Evolutionary conservation across 108 stramenopile genomes (phyloP), one percentile per base, ranked within the genome.

Genomic region (Skeletonema menzelii): DNA sequence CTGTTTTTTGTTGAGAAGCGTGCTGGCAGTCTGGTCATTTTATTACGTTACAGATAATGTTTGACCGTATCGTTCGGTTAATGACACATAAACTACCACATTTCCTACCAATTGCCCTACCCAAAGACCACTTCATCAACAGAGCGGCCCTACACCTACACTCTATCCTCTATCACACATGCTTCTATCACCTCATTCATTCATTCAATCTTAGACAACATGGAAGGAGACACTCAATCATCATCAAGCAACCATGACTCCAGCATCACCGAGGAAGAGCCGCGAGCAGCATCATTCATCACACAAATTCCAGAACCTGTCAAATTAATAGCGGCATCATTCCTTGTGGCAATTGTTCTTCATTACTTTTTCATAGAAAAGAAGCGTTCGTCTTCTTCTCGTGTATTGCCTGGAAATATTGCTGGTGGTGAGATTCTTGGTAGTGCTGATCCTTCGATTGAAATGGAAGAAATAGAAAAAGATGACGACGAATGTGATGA

Each of bases 321-420:
- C 27, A 56, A 68, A 53, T 56, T 68, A 19, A 26, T 68, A 13
- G 27, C 10, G 35, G 47, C 55, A 13, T 56, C 67, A 1, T 27
- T 56, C 0, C 17, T 68, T 12, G 55, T 68, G n/a, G 67, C 67
- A 31, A 17, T 56, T n/a, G 28, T 37, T 28, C 27, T 68, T 31
- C 67, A 68, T 0, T 10, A 28, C 19, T 68, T 68, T 10, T 68
- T 68, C 37, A 0, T 10, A 2, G 8, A 10, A 26, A 44, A 64
- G 19, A 19, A 64, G 12, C 8, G 8, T 1, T 12, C 11, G 11
- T 37, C 11, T 8, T 37, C 35, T 32, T 32, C 7, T 32, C 31
- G 31, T 32, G 31, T 32, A 7, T 32, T 32, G 37, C 37, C 8
- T 38, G 37, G 37, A 13, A 38, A 10, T 38, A 38, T 14, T 14